A percentile compares a stretch with the other conserved stretches of the same genome.
These are phyloP conservation scores for Vigna nakashimae DNA, from an alignment of 306 rosid species.

Conservation along the genomic window DNA sequence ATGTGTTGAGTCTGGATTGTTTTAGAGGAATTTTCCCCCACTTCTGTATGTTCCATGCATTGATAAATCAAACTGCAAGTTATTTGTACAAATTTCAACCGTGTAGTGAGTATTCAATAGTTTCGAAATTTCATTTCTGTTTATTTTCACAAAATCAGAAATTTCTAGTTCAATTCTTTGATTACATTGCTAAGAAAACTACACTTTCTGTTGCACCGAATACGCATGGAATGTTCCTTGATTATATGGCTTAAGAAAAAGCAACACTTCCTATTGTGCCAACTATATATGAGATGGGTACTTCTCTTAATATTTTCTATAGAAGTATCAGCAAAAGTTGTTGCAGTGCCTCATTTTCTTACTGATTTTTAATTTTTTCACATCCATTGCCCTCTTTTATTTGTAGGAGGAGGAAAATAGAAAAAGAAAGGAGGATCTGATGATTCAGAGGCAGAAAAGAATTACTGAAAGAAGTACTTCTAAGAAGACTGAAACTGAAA, in stretches of 20 bases:
- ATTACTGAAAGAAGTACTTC: constrained; percentile 87
- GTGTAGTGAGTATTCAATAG: not conserved
- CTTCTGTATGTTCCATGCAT: too few relatives aligned
- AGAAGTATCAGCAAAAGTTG: constrained; percentile 17
- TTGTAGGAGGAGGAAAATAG: constrained; percentile 87
- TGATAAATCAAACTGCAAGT: not conserved
- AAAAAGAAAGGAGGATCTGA: constrained; percentile 74
- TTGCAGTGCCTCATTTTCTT: constrained; percentile 14
- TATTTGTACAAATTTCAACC: not conserved
- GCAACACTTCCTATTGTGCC: not conserved
- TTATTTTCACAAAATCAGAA: not conserved
- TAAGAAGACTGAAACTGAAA: constrained; percentile 55
- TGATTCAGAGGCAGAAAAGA: constrained; percentile 81
- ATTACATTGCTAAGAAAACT: not conserved
- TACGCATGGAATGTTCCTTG: too few relatives aligned
- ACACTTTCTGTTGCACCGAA: not conserved
- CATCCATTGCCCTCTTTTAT: constrained; percentile 16
- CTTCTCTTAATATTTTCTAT: constrained; percentile 18
- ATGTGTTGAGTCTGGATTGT: too few relatives aligned
- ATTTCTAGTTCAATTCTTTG: constrained; percentile 3
- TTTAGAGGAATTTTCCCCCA: too few relatives aligned
- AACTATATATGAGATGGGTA: not conserved
- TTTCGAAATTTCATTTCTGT: constrained; percentile 6
- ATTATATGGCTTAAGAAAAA: too few relatives aligned
- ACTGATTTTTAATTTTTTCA: constrained; percentile 30